Evolutionary conservation across 83 land plant genomes (phyloP).

Genomic region (Diphasiastrum complanatum): DNA sequence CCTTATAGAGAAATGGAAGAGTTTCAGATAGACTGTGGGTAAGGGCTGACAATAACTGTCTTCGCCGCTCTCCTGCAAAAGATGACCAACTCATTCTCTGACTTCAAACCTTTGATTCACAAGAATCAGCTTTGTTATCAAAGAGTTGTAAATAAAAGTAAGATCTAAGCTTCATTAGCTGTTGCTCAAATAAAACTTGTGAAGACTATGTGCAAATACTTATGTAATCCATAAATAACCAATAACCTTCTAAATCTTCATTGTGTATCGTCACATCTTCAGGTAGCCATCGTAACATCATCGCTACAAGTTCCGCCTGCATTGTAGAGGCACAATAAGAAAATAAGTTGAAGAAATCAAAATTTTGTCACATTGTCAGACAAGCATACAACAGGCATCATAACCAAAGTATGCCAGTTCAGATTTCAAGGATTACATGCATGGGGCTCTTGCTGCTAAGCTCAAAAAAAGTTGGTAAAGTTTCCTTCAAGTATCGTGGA

Average conservation of each 20-base stretch:
- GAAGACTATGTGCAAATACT: too few relatives aligned
- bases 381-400: slow-evolving; percentile 9
- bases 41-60: slow-evolving; percentile 68
- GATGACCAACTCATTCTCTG: background rate
- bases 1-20: slow-evolving; percentile 65
- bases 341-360: background rate
- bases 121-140: too few relatives aligned
- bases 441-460: slow-evolving; percentile 24
- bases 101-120: too few relatives aligned
- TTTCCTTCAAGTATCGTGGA: slow-evolving; percentile 28
- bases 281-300: slow-evolving; percentile 98
- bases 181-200: too few relatives aligned
- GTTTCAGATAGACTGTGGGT: slow-evolving; percentile 71
- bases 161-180: too few relatives aligned
- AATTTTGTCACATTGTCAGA: background rate
- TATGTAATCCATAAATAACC: too few relatives aligned
- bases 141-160: too few relatives aligned
- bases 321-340: background rate
- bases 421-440: slow-evolving; percentile 34
- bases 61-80: slow-evolving; percentile 74
- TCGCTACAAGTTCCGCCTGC: slow-evolving; percentile 96
- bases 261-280: slow-evolving; percentile 98
- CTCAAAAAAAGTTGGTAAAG: slow-evolving; percentile 24
- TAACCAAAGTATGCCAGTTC: too few relatives aligned
- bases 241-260: slow-evolving; percentile 93